Evolutionary conservation across 305 asterid species (phyloP).

Genomic region (Andrographis paniculata): DNA sequence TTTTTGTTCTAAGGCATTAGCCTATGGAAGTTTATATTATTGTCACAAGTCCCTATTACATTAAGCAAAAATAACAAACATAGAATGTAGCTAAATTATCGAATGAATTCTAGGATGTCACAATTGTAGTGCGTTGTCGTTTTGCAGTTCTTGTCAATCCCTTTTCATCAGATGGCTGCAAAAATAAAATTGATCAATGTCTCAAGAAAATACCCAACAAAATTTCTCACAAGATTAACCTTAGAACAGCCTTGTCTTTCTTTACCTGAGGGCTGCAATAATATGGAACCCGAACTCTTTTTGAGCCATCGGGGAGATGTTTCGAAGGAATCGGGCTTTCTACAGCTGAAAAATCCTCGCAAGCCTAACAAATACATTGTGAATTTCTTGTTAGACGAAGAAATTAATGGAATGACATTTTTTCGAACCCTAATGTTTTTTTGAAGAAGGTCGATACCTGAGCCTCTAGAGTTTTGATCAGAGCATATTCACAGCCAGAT

Average conservation of each 20-base stretch:
- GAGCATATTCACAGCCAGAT: constrained; percentile 46
- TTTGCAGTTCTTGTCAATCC: constrained; percentile 32
- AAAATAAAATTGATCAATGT: background rate
- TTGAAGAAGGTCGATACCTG: constrained; percentile 39
- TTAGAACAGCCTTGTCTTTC: no score
- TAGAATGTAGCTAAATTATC: no score
- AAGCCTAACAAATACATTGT: background rate
- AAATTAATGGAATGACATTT: no score
- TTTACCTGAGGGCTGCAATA: constrained; percentile 64
- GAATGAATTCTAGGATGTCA: background rate
- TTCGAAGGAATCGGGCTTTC: constrained; percentile 41
- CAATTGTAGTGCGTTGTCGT: constrained; percentile 45
- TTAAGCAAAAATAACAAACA: no score
- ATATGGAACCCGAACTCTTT: constrained; percentile 61
- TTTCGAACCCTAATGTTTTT: background rate
- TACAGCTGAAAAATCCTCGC: constrained; percentile 21
- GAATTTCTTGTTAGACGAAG: constrained; percentile 18
- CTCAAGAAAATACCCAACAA: no score
- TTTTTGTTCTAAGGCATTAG: no score
- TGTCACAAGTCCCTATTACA: no score
- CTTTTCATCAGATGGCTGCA: constrained; percentile 51
- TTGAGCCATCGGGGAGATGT: constrained; percentile 86
- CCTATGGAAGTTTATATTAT: no score
- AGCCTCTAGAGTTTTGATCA: constrained; percentile 56
- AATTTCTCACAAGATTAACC: no score